phyloP scores from a whole-genome alignment of 805 yeast genomes.

The Ogataea allantospora region DNA sequence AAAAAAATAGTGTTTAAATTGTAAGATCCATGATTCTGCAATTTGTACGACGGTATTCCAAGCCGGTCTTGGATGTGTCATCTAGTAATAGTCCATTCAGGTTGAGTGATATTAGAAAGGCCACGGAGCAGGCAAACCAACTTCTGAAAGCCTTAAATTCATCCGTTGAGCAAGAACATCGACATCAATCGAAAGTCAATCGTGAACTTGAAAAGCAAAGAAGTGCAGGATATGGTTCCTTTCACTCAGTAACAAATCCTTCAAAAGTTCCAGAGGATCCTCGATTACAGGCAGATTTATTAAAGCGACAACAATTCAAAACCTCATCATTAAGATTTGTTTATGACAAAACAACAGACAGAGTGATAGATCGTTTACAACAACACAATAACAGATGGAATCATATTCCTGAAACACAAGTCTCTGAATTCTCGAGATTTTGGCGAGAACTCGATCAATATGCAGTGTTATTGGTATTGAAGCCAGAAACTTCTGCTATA shows the following conservation, averaged over 20 bases:
- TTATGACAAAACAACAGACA: constrained; percentile 8
- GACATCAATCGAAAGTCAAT: constrained; percentile 1
- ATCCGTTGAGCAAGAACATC: not conserved
- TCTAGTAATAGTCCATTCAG: constrained; percentile 4
- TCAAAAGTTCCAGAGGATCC: constrained; percentile 1
- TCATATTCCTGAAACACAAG: not conserved
- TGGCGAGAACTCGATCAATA: constrained; percentile 17
- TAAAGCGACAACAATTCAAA: not conserved
- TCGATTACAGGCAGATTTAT: constrained; percentile 6
- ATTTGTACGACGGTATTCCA: constrained; percentile 2
- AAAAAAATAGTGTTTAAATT: not conserved
- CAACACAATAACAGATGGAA: not conserved
- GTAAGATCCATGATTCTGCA: not conserved
- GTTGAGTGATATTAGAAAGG: constrained; percentile 1
- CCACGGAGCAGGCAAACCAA: constrained; percentile 10
- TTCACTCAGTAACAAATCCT: not conserved
- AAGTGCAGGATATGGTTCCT: not conserved
- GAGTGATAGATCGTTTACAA: constrained; percentile 10
- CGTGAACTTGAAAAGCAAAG: not conserved
- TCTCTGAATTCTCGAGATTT: not conserved
- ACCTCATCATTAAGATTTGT: constrained; percentile 6
- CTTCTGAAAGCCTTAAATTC: constrained; percentile 3
- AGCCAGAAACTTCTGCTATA: constrained; percentile 8
- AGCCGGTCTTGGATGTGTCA: constrained; percentile 3
- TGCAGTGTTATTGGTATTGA: constrained; percentile 22